Percentiles rank a stretch among this genome's conserved stretches.
Evolutionary conservation across 1,284 basidiomycete species (phyloP).

Genomic region (Irpex sp.): DNA sequence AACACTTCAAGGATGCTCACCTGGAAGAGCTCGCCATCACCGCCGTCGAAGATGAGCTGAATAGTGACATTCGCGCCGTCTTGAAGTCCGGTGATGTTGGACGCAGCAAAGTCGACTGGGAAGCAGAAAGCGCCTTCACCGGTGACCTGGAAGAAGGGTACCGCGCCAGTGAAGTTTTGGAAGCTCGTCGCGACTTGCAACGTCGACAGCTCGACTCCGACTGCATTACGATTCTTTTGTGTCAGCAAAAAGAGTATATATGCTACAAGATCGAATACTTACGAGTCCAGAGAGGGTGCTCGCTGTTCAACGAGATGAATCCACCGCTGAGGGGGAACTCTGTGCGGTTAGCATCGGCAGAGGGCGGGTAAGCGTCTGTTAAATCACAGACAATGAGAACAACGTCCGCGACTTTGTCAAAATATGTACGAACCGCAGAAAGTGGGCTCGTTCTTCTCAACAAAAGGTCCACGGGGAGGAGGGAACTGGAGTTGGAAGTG

Average conservation of each 20-base stretch:
- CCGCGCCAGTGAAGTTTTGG: conserved; percentile 35
- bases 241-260: neutral
- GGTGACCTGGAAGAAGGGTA: conserved; percentile 47
- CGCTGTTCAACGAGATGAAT: conserved; percentile 54
- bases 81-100: conserved; percentile 47
- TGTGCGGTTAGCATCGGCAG: conserved; percentile 43
- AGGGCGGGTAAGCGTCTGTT: conserved; percentile 48
- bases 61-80: conserved; percentile 59
- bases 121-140: conserved; percentile 61
- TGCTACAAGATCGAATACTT: neutral
- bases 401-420: neutral
- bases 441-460: conserved; percentile 51
- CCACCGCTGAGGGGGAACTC: conserved; percentile 59
- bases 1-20: conserved; percentile 24
- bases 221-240: conserved; percentile 27
- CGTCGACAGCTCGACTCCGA: conserved; percentile 55
- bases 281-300: conserved; percentile 58
- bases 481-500: conserved; percentile 75
- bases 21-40: conserved; percentile 69
- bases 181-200: conserved; percentile 60
- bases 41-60: conserved; percentile 59
- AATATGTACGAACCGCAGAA: conserved; percentile 46
- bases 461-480: conserved; percentile 54
- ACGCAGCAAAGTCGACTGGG: conserved; percentile 49
- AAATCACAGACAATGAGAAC: neutral